Base-by-base conservation (phyloP, 2,329 filamentous ascomycete genomes). In the Cryphonectria parasitica region DNA sequence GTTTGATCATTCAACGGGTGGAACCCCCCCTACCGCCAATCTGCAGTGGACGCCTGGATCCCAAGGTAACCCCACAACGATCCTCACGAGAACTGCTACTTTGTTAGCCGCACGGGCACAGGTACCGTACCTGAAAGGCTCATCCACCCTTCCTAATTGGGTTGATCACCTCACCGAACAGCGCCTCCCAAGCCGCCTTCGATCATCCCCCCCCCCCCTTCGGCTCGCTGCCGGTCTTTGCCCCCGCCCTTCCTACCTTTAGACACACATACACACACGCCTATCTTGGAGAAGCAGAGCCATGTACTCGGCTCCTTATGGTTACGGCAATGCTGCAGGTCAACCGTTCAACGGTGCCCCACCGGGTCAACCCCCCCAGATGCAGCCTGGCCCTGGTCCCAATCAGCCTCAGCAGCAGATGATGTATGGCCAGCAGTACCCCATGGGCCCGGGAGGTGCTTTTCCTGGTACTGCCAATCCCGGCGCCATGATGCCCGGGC, bases 341-440 rank as follows among this genome's bases (percentile, higher is more conserved):
- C 84, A 84, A 77, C 82, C 82, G 77, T 87, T 83, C 82, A 86
- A 83, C 82, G 83, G 81, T 75, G 82, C 83, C 78, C 83, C 83
- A 79, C 83, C 79, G 75, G 80, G 81, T 72, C 83, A 84, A 78
- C 83, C 80, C 75, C 78, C 79, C 79, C 83, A 82, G 76, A 78
- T 84, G 79, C 84, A 84, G 77, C 83, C 82, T 73, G 82, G 80
- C 73, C 78, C 78, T 69, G 78, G 78, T 74, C 79, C 82, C 77
- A 78, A 76, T 67, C 81, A 82, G 74, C 80, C 80, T 70, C 84
- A 86, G 76, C 85, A 85, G 79, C 85, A 85, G 79, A 85, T 88
- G 82, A 89, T 89, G 86, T 89, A 87, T 79, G 87, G 87, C 78
- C 86, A 88, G 78, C 87, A 87, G 80, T 89, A 86, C 75, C 81